phyloP scores from a whole-genome alignment of 495 filamentous ascomycete genomes.

The Tuber brumale region DNA sequence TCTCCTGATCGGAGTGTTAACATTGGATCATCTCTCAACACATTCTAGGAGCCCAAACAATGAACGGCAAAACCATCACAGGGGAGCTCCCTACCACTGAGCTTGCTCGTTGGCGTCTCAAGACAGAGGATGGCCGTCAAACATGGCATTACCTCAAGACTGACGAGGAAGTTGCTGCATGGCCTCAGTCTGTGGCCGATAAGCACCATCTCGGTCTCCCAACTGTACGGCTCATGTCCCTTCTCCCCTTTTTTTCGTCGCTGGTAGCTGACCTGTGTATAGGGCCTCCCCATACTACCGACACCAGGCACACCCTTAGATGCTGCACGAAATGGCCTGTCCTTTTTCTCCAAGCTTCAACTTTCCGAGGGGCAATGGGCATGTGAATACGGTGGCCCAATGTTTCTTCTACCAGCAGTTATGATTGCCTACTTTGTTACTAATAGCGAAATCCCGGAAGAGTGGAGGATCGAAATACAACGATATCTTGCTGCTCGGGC shows the following conservation, averaged over 20 bases:
- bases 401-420: constrained; percentile 79
- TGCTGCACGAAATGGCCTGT: constrained; percentile 71
- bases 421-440: constrained; percentile 89
- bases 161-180: constrained; percentile 63
- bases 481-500: constrained; percentile 87
- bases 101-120: constrained; percentile 72
- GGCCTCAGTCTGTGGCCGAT: constrained; percentile 80
- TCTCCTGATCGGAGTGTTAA: background rate
- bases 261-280: constrained; percentile 5
- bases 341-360: constrained; percentile 86
- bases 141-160: constrained; percentile 89
- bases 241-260: background rate
- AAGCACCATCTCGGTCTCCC: constrained; percentile 75
- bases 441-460: constrained; percentile 74
- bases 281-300: constrained; percentile 69
- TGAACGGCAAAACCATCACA: constrained; percentile 16
- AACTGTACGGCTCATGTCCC: constrained; percentile 46
- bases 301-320: constrained; percentile 65
- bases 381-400: constrained; percentile 83
- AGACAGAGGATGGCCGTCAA: constrained; percentile 73
- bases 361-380: constrained; percentile 87
- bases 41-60: background rate
- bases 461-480: constrained; percentile 80
- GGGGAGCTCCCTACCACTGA: constrained; percentile 54
- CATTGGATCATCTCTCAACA: background rate